Conservation (phyloP, 2,329 filamentous ascomycete species). For the Sporothrix luriei region DNA sequence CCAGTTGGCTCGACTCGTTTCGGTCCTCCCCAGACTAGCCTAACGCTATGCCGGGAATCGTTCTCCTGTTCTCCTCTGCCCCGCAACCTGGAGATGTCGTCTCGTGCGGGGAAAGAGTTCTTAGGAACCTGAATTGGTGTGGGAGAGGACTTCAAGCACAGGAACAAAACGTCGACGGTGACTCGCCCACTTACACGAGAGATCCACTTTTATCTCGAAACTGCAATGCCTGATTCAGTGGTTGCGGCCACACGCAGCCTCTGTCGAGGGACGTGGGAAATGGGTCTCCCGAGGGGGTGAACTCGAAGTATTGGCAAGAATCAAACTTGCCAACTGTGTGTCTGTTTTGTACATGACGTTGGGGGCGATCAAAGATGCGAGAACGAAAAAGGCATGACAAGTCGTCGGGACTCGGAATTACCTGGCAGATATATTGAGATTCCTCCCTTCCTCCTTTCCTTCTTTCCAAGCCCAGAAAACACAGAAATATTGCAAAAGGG, state of each 20-base stretch:
- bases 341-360: too few relatives aligned
- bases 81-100: background rate
- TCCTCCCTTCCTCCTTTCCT: background rate
- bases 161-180: background rate
- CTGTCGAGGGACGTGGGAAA: background rate
- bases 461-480: background rate
- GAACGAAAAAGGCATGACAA: background rate
- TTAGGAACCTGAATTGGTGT: constrained; percentile 8
- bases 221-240: constrained; percentile 8
- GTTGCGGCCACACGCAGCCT: background rate
- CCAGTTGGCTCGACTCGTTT: background rate
- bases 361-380: background rate
- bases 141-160: background rate
- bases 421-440: too few relatives aligned
- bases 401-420: background rate
- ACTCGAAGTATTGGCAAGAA: too few relatives aligned
- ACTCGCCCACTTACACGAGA: constrained; percentile 9
- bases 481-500: constrained; percentile 1
- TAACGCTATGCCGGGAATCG: background rate
- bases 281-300: background rate
- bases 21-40: background rate
- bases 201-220: constrained; percentile 6
- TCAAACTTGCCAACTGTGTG: background rate
- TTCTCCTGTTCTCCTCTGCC: background rate
- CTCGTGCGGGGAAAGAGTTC: constrained; percentile 12